phyloP scores from a whole-genome alignment of 768 basidiomycete species.

The Mrakia hoshinonis region DNA sequence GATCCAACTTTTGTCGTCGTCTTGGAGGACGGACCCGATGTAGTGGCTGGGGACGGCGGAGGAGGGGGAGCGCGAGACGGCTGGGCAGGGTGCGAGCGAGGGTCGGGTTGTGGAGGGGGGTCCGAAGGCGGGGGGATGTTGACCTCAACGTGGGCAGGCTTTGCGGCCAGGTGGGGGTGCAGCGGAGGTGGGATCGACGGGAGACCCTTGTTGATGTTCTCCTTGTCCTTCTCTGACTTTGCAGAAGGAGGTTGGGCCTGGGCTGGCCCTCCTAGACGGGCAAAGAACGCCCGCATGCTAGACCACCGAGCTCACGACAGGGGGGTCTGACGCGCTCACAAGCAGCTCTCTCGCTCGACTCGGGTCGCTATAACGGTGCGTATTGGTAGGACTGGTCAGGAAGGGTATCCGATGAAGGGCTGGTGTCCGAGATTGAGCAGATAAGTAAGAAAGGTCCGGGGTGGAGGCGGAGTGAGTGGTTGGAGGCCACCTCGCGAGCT shows the following conservation, averaged over 20 bases:
- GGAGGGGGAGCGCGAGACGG: neutral
- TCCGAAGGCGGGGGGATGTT: neutral
- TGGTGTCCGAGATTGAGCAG: too few species aligned
- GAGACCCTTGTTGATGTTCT: neutral
- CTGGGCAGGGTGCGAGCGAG: neutral
- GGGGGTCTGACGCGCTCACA: neutral
- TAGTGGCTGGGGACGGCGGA: neutral
- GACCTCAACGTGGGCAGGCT: neutral
- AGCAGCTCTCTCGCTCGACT: neutral
- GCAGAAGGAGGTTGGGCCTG: neutral
- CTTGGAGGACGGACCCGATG: neutral
- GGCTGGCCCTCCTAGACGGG: constrained; percentile 15
- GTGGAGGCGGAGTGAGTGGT: too few species aligned
- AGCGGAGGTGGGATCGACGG: constrained; percentile 13
- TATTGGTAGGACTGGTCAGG: too few species aligned
- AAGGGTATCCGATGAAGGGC: too few species aligned
- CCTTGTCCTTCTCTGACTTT: neutral
- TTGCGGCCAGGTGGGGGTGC: neutral
- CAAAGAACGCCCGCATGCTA: constrained; percentile 24
- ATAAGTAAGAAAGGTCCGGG: too few species aligned
- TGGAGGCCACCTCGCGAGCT: too few species aligned
- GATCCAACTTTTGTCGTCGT: neutral
- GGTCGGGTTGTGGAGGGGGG: neutral
- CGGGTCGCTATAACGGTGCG: too few species aligned
- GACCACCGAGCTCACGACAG: neutral